Base-by-base conservation (phyloP, 345 rosid species). In the Mallotus nudiflorus region DNA sequence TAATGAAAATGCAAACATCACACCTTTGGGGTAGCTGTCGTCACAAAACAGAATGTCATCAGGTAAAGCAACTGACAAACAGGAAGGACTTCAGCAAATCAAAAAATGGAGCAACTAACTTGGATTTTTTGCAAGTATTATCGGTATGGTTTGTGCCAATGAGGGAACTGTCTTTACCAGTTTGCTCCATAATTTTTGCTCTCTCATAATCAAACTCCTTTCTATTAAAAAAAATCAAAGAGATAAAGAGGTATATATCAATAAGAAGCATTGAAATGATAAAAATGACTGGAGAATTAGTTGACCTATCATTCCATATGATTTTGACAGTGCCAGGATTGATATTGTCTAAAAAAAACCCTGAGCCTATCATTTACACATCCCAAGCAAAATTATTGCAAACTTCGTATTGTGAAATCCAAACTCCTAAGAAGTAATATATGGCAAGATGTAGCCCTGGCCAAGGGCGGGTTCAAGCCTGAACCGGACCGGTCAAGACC, bases 1-100 rank as follows among this genome's bases (percentile, higher is more conserved):
- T 24, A 69, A 10, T 59, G 66, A 58, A 59, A 69, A 69, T 69
- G 57, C 45, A 57, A 69, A 19, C 11, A 59, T 58, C 18, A n/a
- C 27, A 31, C 73, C 66, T 51, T 49, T 69, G 29, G 45, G 33
- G 16, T 46, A 69, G 29, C 33, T 69, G 33, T 42, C 42, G 54
- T 15, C 28, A 59, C 16, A 31, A 58, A 45, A 29, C 13, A 31
- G 15, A 45, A 45, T n/a, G 4, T 8, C 1, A 39, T 46, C 27
- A 58, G 51, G 19, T 19, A 9, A 46, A 68, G 5, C 19, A 6
- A 59, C 31, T 31, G 27, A 44, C n/a, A 57, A 59, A 58, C 33
- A 5, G 24, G 24, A 57, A 69, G 45, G 45, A 69, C 24, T 44
- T 27, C 45, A 69, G 31, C 54, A 58, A 45, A 45, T 29, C 15